phyloP scores from a whole-genome alignment of 176 grass and related monocot species.

The Tuctoria greenei region DNA sequence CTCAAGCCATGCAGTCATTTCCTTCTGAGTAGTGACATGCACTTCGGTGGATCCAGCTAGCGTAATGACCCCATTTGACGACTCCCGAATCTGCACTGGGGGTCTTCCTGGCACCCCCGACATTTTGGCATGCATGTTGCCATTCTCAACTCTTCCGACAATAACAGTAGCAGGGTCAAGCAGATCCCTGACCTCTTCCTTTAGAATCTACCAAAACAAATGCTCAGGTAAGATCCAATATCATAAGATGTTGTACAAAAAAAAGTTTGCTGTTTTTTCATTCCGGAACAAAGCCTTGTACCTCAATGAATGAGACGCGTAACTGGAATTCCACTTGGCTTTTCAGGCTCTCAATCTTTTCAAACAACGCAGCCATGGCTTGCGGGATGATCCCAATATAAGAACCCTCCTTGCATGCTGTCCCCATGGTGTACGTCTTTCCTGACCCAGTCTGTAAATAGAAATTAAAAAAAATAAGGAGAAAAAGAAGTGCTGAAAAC shows the following conservation, averaged over 20 bases:
- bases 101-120: conserved; percentile 72
- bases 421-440: conserved; percentile 97
- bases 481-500: not conserved
- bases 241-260: not conserved
- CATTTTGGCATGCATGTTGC: conserved; percentile 65
- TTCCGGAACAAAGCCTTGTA: conserved; percentile 28
- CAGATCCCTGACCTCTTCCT: conserved; percentile 98
- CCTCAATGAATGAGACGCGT: conserved; percentile 95
- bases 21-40: conserved; percentile 79
- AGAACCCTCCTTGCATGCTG: conserved; percentile 68
- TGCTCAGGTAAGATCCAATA: not conserved
- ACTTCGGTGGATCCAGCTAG: conserved; percentile 89
- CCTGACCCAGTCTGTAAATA: conserved; percentile 78
- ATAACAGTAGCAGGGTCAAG: conserved; percentile 51
- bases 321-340: conserved; percentile 89
- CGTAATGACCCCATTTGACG: conserved; percentile 93
- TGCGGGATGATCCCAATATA: conserved; percentile 69
- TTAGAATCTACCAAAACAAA: conserved; percentile 68
- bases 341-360: conserved; percentile 76
- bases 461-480: not conserved
- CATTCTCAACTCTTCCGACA: conserved; percentile 60
- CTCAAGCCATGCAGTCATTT: conserved; percentile 85
- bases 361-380: conserved; percentile 77
- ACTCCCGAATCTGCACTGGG: conserved; percentile 94
- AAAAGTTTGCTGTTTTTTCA: not conserved